Percentiles rank a stretch among this genome's conserved stretches.
phyloP scores from a whole-genome alignment of 345 rosid species.

The Eucalyptus dawsonii region DNA sequence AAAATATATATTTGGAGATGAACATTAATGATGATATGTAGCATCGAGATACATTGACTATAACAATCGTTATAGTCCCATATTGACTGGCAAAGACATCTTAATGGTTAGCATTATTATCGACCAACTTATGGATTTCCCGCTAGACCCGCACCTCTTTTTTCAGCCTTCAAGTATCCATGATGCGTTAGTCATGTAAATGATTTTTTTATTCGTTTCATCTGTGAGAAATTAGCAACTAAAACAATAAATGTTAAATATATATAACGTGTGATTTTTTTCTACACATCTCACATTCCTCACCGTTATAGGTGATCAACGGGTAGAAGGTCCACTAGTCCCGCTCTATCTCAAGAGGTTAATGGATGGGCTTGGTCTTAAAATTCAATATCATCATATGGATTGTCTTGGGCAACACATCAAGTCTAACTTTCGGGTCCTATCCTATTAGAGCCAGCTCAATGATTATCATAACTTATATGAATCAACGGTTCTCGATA shows the following conservation, averaged over 20 bases:
- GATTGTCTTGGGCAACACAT: background rate
- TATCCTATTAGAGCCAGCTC: background rate
- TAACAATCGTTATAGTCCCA: background rate
- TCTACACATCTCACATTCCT: background rate
- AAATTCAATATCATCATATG: background rate
- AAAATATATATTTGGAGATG: background rate
- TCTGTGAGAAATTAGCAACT: background rate
- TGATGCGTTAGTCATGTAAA: background rate
- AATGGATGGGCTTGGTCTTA: background rate
- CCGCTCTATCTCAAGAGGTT: background rate
- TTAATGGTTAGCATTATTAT: background rate
- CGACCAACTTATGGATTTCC: background rate
- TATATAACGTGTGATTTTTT: background rate
- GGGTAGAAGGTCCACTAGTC: background rate
- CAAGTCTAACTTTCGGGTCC: fast-evolving
- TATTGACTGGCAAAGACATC: background rate
- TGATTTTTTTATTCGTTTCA: background rate
- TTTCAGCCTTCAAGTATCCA: background rate
- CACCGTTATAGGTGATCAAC: background rate
- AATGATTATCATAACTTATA: background rate
- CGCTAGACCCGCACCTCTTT: background rate
- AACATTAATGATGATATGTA: background rate
- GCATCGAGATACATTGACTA: background rate
- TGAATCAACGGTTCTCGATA: background rate
- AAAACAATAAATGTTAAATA: background rate